phyloP scores from a whole-genome alignment of 495 filamentous ascomycete genomes.

The Trichoderma asperelloides region DNA sequence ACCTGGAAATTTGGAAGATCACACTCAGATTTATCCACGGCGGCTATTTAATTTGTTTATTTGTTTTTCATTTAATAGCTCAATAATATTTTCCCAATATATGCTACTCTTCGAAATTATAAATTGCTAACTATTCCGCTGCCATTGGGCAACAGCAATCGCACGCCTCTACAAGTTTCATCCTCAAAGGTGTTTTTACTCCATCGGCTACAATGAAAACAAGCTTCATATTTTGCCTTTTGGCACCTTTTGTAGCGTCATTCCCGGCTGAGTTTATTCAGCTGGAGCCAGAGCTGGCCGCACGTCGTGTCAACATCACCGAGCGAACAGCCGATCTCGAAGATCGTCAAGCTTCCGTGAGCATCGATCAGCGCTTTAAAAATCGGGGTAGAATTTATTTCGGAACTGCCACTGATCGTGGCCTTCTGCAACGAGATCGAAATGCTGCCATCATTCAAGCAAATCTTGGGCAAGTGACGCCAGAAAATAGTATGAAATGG shows the following conservation, averaged over 20 bases:
- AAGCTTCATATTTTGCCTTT: background rate
- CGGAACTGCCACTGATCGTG: slow-evolving; percentile 47
- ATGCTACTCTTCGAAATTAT: too few species aligned
- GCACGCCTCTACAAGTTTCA: too few species aligned
- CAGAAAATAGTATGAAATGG: slow-evolving; percentile 64
- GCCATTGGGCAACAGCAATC: too few species aligned
- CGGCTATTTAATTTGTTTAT: too few species aligned
- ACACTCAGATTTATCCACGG: too few species aligned
- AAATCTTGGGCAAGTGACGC: slow-evolving; percentile 55
- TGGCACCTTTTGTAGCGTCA: background rate
- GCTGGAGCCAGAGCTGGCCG: background rate
- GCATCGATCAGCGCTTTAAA: slow-evolving; percentile 47
- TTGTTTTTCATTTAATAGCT: too few species aligned
- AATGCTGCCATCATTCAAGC: slow-evolving; percentile 47
- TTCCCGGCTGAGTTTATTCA: background rate
- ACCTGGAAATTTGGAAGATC: too few species aligned
- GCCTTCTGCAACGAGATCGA: slow-evolving; percentile 38
- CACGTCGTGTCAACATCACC: background rate
- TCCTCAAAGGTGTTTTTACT: background rate
- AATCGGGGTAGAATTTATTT: slow-evolving; percentile 55
- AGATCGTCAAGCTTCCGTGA: slow-evolving; percentile 30
- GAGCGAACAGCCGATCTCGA: slow-evolving; percentile 20
- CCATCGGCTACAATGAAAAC: background rate
- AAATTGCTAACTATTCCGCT: too few species aligned
- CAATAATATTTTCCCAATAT: too few species aligned